Evolutionary conservation across 495 filamentous ascomycete genomes (phyloP).

Genomic region (Chaetomium cochliodes): DNA sequence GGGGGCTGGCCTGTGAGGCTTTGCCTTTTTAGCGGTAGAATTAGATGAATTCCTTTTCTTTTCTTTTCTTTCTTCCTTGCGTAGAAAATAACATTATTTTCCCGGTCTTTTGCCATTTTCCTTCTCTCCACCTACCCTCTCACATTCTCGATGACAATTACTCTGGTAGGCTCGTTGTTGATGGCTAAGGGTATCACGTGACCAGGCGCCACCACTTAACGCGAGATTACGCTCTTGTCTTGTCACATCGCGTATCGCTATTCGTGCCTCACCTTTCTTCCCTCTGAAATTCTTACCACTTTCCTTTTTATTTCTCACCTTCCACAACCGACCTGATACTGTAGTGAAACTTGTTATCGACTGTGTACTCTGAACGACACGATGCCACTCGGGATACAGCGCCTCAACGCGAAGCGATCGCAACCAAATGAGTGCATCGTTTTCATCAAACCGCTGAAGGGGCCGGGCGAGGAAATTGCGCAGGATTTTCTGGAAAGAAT

Average conservation of each 20-base stretch:
- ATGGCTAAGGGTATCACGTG: constrained; percentile 18
- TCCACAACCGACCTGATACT: not conserved
- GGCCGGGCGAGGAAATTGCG: constrained; percentile 56
- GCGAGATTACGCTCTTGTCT: not conserved
- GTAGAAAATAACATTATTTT: no score
- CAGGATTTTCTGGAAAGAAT: constrained; percentile 72
- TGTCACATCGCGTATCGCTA: not conserved
- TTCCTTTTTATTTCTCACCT: not conserved
- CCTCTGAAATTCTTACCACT: not conserved
- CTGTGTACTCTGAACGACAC: not conserved
- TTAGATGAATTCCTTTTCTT: not conserved
- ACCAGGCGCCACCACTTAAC: constrained; percentile 22
- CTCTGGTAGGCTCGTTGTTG: not conserved
- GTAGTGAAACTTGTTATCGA: not conserved
- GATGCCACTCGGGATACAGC: constrained; percentile 68
- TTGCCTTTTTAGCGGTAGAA: not conserved
- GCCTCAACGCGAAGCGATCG: constrained; percentile 63
- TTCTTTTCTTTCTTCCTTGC: not conserved
- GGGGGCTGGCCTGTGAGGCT: not conserved
- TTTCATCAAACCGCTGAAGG: constrained; percentile 73
- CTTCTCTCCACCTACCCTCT: no score
- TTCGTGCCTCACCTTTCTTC: not conserved
- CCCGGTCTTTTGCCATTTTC: no score
- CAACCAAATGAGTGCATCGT: constrained; percentile 68
- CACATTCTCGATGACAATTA: no score